Evolutionary conservation across 306 rosid species (phyloP), one percentile per base, ranked within the genome.

Genomic region (Argentina anserina): DNA sequence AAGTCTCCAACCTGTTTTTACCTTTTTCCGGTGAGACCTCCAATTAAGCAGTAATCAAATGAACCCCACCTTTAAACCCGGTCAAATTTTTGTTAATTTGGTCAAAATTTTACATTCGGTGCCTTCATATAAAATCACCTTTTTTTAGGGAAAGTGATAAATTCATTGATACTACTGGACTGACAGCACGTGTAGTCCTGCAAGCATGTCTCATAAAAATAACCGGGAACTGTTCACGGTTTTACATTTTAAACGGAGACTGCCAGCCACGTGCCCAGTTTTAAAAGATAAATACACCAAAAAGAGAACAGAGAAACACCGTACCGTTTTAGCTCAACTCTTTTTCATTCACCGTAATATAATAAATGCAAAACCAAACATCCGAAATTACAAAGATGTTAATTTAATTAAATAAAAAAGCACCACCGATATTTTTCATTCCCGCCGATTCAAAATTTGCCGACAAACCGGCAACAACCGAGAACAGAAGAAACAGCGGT

Each of bases 371-470:
- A 29, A 23, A 28, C 40, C 69, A 76, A 83, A 62, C 0, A 66
- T 26, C 18, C 59, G 62, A 69, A 34, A 42, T 29, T 62, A 28
- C 13, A 26, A 12, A 37, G 6, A 6, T 41, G 45, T 53, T 8
- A 61, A 46, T 18, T 43, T n/a, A 47, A 34, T 52, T 14, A 20
- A 12, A 31, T 39, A n/a, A 14, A 23, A 46, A 36, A 12, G 36
- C 11, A 68, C 41, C 45, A 23, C 84, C 77, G 72, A 80, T 53
- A 55, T 56, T 64, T 47, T 20, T 15, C 36, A 10, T 71, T 75
- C 82, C 81, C 86, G 78, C 84, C 81, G 84, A 64, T 75, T 75
- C 87, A 86, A 86, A 88, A 83, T 67, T 83, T 61, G 87, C 86
- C 86, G 52, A 60, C 28, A 56, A 78, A 65, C 71, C 46, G 78